These are phyloP conservation scores for Colletotrichum abscissum DNA, from an alignment of 2,329 filamentous ascomycete genomes.

Conservation along the genomic window DNA sequence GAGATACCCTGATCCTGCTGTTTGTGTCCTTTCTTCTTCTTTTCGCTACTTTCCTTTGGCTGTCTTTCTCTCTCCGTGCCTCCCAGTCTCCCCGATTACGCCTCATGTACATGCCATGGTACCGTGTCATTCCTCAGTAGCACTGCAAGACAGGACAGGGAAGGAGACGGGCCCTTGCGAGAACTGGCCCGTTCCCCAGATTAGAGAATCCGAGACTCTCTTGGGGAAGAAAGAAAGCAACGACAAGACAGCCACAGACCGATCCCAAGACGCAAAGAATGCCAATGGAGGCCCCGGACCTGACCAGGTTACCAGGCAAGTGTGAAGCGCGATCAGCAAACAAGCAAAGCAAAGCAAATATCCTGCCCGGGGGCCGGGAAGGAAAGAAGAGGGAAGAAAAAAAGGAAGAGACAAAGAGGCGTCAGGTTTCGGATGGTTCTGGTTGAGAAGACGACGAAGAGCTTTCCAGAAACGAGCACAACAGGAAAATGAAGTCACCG, in stretches of 20 bases:
- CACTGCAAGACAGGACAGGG: neutral
- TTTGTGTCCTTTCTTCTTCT: neutral
- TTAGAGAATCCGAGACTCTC: neutral
- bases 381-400: neutral
- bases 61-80: neutral
- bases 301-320: neutral
- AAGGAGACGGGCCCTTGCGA: neutral
- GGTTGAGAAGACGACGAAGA: slow-evolving; percentile 17
- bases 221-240: neutral
- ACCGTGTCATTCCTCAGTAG: neutral
- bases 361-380: neutral
- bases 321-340: neutral
- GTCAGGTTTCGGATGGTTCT: slow-evolving; percentile 26
- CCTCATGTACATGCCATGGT: neutral
- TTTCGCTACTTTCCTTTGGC: neutral
- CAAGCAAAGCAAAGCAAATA: neutral
- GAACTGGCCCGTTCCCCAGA: neutral
- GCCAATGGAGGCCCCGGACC: neutral
- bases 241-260: neutral
- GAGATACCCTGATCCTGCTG: slow-evolving; percentile 9
- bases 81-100: neutral
- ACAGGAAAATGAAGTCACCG: neutral
- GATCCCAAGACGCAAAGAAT: neutral
- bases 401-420: slow-evolving; percentile 14
- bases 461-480: slow-evolving; percentile 10